Evolutionary conservation across 1,284 basidiomycete genomes (phyloP).

Genomic region (Microbotryum silenes-acaulis): DNA sequence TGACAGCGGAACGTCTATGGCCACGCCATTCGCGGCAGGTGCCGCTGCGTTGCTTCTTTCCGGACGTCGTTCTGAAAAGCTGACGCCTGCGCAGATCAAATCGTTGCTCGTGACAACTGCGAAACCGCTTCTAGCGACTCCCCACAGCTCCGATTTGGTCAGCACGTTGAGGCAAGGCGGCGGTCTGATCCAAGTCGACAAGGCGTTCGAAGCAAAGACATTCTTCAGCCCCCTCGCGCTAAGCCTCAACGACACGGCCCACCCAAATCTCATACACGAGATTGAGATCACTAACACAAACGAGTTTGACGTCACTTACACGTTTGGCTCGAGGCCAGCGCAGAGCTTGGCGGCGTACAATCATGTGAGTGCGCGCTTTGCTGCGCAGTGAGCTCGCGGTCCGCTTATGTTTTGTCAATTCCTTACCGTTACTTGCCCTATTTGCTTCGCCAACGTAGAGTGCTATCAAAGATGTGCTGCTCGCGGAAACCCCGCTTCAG

Average conservation of each 20-base stretch:
- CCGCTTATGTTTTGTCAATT: no score
- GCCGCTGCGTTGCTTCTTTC: conserved; percentile 56
- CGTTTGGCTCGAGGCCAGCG: not conserved
- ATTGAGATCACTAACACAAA: conserved; percentile 38
- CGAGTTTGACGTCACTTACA: conserved; percentile 9
- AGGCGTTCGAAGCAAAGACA: conserved; percentile 53
- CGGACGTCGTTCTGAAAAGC: conserved; percentile 47
- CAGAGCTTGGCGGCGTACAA: conserved; percentile 6
- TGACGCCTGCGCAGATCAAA: conserved; percentile 45
- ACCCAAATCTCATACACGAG: conserved; percentile 47
- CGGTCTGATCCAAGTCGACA: conserved; percentile 57
- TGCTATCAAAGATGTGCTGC: conserved; percentile 12
- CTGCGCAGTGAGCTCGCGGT: no score
- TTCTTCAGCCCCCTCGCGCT: conserved; percentile 54
- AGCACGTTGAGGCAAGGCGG: conserved; percentile 36
- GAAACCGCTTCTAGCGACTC: conserved; percentile 47
- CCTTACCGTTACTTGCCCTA: no score
- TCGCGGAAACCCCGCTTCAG: not conserved
- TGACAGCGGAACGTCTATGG: conserved; percentile 44
- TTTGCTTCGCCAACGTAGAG: not conserved
- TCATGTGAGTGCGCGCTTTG: no score
- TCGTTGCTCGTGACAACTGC: conserved; percentile 56
- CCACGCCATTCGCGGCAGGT: conserved; percentile 51
- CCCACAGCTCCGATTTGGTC: conserved; percentile 41
- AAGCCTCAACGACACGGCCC: conserved; percentile 60